Percentiles rank a stretch among this genome's conserved stretches.
phyloP scores from a whole-genome alignment of 2,329 filamentous ascomycete genomes.

The Claviceps monticola region DNA sequence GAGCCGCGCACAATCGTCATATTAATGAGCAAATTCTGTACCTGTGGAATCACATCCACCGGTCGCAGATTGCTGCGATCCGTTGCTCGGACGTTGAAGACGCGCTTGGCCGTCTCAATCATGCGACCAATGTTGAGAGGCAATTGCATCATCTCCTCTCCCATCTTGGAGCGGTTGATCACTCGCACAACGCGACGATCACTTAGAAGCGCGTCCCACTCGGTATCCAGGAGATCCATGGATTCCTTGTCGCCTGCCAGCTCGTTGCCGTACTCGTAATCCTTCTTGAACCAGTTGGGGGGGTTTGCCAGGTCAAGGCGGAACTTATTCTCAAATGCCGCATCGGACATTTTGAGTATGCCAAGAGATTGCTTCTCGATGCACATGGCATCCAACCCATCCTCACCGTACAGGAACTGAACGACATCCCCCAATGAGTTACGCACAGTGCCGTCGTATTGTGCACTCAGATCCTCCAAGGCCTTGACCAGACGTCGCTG shows the following conservation, averaged over 20 bases:
- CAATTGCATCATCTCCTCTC: slow-evolving; percentile 77
- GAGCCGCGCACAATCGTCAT: slow-evolving; percentile 77
- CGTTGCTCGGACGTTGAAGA: slow-evolving; percentile 79
- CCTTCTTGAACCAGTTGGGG: slow-evolving; percentile 45
- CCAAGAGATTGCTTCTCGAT: slow-evolving; percentile 92
- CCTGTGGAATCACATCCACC: slow-evolving; percentile 68
- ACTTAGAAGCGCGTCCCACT: slow-evolving; percentile 65
- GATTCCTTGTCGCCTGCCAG: slow-evolving; percentile 77
- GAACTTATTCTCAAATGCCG: slow-evolving; percentile 68
- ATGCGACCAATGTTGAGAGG: slow-evolving; percentile 86
- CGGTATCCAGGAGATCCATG: slow-evolving; percentile 74
- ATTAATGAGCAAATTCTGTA: slow-evolving; percentile 59
- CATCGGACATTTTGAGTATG: slow-evolving; percentile 66
- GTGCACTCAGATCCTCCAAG: slow-evolving; percentile 91
- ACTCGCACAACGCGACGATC: slow-evolving; percentile 64
- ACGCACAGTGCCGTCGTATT: slow-evolving; percentile 92
- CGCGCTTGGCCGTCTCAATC: slow-evolving; percentile 76
- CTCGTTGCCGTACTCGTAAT: slow-evolving; percentile 66
- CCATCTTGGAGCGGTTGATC: slow-evolving; percentile 53
- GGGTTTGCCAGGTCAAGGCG: slow-evolving; percentile 56
- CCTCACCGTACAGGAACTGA: slow-evolving; percentile 95
- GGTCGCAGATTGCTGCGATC: slow-evolving; percentile 83
- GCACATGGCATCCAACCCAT: slow-evolving; percentile 82
- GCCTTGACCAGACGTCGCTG: slow-evolving; percentile 97
- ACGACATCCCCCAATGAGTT: slow-evolving; percentile 95